Conservation (phyloP, 2,329 filamentous ascomycete genomes). For the Colletotrichum somersetense region DNA sequence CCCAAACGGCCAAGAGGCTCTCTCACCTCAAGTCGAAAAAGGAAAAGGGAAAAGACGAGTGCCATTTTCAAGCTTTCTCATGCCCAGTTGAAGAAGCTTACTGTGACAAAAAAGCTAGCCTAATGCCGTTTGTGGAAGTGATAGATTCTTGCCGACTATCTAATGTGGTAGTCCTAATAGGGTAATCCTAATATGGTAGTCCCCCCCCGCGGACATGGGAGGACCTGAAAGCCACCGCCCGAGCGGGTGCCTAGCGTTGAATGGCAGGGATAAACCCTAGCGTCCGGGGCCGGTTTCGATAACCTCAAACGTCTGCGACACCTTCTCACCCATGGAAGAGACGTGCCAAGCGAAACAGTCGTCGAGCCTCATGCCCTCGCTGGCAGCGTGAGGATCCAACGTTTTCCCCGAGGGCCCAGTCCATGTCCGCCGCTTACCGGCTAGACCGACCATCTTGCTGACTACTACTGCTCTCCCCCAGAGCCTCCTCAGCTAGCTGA, state of each 20-base stretch:
- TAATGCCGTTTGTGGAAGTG: constrained; percentile 2
- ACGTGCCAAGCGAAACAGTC: constrained; percentile 35
- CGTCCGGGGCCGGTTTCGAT: constrained; percentile 31
- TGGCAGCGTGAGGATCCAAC: not conserved
- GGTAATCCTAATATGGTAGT: no score
- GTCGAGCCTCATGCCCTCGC: constrained; percentile 12
- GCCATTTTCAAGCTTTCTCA: not conserved
- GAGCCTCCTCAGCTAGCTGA: not conserved
- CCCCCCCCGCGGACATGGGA: constrained; percentile 13
- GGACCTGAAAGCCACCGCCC: constrained; percentile 20
- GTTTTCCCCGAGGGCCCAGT: not conserved
- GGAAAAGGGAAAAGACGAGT: not conserved
- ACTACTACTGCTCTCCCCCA: not conserved
- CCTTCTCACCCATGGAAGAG: constrained; percentile 25
- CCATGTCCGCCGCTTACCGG: not conserved
- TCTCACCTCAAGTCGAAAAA: not conserved
- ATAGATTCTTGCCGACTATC: not conserved
- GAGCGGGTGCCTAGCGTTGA: constrained; percentile 10
- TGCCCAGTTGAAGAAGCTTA: not conserved
- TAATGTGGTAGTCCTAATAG: not conserved
- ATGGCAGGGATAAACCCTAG: constrained; percentile 25
- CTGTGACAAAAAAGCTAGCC: not conserved
- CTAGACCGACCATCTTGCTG: not conserved
- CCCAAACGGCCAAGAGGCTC: not conserved
- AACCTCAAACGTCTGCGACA: constrained; percentile 41